Percentiles rank a stretch among this genome's conserved stretches.
Evolutionary conservation across 305 asterid genomes (phyloP).

Genomic region (Solanum hybrid): DNA sequence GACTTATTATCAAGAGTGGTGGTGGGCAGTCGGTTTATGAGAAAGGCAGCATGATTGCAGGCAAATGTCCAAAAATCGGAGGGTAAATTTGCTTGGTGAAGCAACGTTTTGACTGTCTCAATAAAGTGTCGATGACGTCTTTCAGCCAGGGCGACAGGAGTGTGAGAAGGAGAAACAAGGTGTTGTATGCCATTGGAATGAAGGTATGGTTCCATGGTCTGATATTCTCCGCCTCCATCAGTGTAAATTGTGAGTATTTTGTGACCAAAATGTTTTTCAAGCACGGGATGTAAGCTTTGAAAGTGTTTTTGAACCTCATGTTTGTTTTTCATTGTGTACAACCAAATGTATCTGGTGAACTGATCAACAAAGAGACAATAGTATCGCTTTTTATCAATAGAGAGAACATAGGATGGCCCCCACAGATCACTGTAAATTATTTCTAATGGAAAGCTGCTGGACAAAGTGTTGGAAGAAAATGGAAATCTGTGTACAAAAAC

Average conservation of each 20-base stretch:
- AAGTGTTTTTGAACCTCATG: not conserved
- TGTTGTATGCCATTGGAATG: not conserved
- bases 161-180: not conserved
- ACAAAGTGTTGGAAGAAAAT: not conserved
- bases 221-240: not conserved
- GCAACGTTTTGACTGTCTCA: not conserved
- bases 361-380: not conserved
- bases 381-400: not conserved
- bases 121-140: not conserved
- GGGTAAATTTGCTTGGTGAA: not conserved
- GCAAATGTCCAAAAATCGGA: not conserved
- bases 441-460: too few species aligned
- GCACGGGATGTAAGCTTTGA: not conserved
- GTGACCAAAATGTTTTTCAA: not conserved
- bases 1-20: too few species aligned
- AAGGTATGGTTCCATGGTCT: not conserved
- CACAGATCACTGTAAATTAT: not conserved
- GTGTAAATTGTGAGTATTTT: too few species aligned
- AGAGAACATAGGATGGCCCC: not conserved
- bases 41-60: not conserved
- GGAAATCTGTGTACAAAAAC: too few species aligned
- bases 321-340: not conserved
- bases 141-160: not conserved
- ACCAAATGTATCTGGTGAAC: not conserved
- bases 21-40: not conserved